Evolutionary conservation across 768 basidiomycete genomes (phyloP).

Genomic region (Lactarius sanguifluus): DNA sequence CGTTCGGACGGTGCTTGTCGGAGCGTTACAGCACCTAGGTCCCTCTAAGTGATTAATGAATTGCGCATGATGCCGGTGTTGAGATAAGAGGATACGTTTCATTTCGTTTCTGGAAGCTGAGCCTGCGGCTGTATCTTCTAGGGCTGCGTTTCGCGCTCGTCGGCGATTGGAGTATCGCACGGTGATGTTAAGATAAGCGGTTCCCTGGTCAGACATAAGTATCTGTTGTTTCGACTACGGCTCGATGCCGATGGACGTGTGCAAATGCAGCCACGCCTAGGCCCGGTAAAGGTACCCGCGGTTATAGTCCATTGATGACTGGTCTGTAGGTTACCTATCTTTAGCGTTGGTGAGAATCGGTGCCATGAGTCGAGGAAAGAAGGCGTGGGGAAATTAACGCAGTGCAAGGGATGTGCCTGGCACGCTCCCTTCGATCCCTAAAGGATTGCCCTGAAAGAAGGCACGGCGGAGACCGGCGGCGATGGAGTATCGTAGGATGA

Average conservation of each 20-base stretch:
- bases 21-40: slow-evolving; percentile 7
- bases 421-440: background rate
- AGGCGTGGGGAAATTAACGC: slow-evolving; percentile 2
- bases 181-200: slow-evolving; percentile 3
- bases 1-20: background rate
- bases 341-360: background rate
- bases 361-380: background rate
- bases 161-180: slow-evolving; percentile 5
- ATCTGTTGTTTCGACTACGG: background rate
- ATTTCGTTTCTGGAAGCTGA: slow-evolving; percentile 4
- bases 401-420: slow-evolving; percentile 7
- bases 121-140: background rate
- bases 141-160: slow-evolving; percentile 4
- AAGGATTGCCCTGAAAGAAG: slow-evolving; percentile 1
- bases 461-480: background rate
- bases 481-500: background rate
- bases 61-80: background rate
- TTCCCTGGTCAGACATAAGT: background rate
- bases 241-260: background rate
- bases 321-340: background rate
- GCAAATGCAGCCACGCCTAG: background rate
- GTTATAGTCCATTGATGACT: background rate
- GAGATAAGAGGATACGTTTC: slow-evolving; percentile 16
- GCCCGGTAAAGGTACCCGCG: background rate
- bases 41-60: slow-evolving; percentile 11